phyloP scores from a whole-genome alignment of 768 basidiomycete genomes.

The Leccinum uliginosum region DNA sequence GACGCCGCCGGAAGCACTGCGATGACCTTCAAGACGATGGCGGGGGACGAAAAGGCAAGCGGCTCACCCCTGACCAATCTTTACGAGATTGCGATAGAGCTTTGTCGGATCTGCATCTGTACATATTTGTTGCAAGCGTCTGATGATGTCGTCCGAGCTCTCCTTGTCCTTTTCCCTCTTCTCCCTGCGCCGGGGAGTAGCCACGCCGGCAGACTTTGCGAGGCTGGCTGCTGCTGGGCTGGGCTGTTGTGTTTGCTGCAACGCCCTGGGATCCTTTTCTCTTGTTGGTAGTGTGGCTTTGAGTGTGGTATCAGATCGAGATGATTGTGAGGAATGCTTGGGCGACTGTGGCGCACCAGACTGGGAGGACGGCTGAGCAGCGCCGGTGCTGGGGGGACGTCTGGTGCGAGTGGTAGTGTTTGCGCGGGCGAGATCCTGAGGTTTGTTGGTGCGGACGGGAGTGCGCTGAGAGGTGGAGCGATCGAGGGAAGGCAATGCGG shows the following conservation, averaged over 20 bases:
- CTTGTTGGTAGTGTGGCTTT: conserved; percentile 36
- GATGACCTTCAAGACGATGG: conserved; percentile 2
- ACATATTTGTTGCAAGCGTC: conserved; percentile 88
- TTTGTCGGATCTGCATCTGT: conserved; percentile 96
- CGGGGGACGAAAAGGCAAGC: background rate
- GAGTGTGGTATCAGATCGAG: conserved; percentile 53
- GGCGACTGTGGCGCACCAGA: conserved; percentile 32
- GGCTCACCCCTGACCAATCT: conserved; percentile 95
- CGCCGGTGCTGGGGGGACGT: conserved; percentile 44
- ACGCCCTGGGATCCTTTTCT: conserved; percentile 34
- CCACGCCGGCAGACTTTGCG: conserved; percentile 64
- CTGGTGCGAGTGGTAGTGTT: conserved; percentile 69
- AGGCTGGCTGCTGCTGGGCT: conserved; percentile 63
- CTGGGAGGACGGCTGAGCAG: conserved; percentile 25
- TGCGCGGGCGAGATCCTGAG: conserved; percentile 49
- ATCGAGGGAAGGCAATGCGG: conserved; percentile 69
- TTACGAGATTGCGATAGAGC: conserved; percentile 87
- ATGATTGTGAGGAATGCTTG: conserved; percentile 55
- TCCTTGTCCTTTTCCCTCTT: conserved; percentile 79
- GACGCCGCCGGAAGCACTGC: conserved; percentile 92
- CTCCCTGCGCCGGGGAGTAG: conserved; percentile 81
- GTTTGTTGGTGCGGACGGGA: conserved; percentile 48
- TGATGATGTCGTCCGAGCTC: conserved; percentile 86
- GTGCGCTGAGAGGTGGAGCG: conserved; percentile 84
- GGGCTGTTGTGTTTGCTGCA: conserved; percentile 41